phyloP scores from a whole-genome alignment of 73 alveolate genomes.

The Blepharisma stoltei region DNA sequence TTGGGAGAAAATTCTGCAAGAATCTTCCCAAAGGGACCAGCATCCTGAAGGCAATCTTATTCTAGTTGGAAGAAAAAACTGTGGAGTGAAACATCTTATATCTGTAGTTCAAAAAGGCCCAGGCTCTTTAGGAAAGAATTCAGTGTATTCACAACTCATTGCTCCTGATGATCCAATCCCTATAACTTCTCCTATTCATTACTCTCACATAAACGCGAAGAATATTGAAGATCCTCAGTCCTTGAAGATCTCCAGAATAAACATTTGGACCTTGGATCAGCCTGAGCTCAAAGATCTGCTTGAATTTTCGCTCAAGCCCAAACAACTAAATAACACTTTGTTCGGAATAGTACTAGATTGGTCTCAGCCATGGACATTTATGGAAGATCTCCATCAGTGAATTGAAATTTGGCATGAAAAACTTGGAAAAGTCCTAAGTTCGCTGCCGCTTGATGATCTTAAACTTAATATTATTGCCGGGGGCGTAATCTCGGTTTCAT shows the following conservation, averaged over 20 bases:
- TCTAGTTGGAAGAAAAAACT: neutral
- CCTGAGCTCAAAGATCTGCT: conserved; percentile 68
- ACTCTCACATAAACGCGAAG: conserved; percentile 6
- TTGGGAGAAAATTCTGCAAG: conserved; percentile 18
- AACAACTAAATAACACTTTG: conserved; percentile 60
- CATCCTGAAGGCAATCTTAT: neutral
- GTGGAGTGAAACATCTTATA: neutral
- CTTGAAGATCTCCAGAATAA: conserved; percentile 49
- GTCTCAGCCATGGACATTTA: conserved; percentile 74
- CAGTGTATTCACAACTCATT: neutral
- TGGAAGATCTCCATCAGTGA: conserved; percentile 66
- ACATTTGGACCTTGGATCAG: conserved; percentile 71
- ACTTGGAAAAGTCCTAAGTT: conserved; percentile 51
- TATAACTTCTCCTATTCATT: conserved; percentile 10
- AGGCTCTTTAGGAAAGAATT: neutral
- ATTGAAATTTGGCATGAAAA: conserved; percentile 52
- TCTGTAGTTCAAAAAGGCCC: conserved; percentile 9
- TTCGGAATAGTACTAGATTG: conserved; percentile 73
- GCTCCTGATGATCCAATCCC: neutral
- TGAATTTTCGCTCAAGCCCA: conserved; percentile 58
- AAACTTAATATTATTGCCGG: no score
- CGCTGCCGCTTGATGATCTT: conserved; percentile 54
- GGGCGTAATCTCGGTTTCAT: no score
- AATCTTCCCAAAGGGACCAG: neutral
- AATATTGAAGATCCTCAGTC: neutral